Conservation (phyloP, 1,139 yeast species). For the Geotrichum bryndzae region DNA sequence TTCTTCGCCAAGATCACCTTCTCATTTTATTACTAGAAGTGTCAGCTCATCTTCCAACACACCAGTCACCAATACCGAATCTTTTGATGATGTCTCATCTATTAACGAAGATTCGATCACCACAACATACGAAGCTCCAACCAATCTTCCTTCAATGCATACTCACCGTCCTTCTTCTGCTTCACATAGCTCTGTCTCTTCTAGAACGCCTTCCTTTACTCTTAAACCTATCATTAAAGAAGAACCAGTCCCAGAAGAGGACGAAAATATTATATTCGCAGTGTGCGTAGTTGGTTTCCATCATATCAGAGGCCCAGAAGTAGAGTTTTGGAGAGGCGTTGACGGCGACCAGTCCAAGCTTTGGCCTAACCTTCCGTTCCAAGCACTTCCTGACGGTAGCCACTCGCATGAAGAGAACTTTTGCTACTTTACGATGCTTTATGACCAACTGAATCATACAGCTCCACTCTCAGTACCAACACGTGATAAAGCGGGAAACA, state of each 20-base stretch:
- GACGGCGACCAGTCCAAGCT: conserved; percentile 45
- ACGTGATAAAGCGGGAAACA: conserved; percentile 33
- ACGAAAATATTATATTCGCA: conserved; percentile 56
- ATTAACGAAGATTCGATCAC: background rate
- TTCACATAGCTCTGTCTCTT: conserved; percentile 3
- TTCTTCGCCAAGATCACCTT: conserved; percentile 6
- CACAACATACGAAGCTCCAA: conserved; percentile 6
- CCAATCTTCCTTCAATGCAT: conserved; percentile 11
- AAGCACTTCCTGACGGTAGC: conserved; percentile 93
- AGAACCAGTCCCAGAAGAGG: conserved; percentile 17
- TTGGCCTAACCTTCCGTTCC: conserved; percentile 88
- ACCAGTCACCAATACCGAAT: background rate
- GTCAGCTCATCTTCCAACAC: background rate
- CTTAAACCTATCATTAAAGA: conserved; percentile 22
- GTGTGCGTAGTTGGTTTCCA: conserved; percentile 92
- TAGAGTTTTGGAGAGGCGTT: conserved; percentile 83
- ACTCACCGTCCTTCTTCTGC: conserved; percentile 1
- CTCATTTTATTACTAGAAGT: conserved; percentile 4
- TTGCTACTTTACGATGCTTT: conserved; percentile 78
- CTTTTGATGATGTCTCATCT: background rate
- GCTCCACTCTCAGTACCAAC: conserved; percentile 44
- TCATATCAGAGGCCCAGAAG: conserved; percentile 90
- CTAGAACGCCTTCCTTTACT: conserved; percentile 8
- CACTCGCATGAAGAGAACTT: conserved; percentile 89
- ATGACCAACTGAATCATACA: conserved; percentile 50